phyloP scores from a whole-genome alignment of 495 filamentous ascomycete species.

The Aspergillus baeticus region DNA sequence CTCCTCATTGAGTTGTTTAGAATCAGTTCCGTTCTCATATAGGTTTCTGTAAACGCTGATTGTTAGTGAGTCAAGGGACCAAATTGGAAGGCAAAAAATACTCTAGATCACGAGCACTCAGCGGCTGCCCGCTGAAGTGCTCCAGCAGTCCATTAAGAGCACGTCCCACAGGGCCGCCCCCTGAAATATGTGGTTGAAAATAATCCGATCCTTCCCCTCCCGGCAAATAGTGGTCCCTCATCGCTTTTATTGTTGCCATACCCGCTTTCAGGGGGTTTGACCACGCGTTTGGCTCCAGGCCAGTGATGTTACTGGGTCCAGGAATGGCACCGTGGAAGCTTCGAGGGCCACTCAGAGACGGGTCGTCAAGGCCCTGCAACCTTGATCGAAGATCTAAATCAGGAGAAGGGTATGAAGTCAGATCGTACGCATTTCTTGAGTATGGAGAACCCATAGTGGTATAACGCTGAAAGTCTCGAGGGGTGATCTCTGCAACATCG shows the following conservation, averaged over 20 bases:
- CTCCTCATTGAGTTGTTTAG: slow-evolving; percentile 59
- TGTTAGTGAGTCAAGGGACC: not conserved
- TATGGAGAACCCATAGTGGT: not conserved
- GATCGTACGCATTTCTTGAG: not conserved
- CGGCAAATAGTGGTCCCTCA: slow-evolving; percentile 6
- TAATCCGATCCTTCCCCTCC: not conserved
- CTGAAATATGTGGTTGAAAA: not conserved
- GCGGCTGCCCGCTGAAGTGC: not conserved
- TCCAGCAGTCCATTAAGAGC: not conserved
- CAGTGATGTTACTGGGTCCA: slow-evolving; percentile 7
- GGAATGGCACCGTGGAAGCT: not conserved
- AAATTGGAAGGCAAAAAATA: not conserved
- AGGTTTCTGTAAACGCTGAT: slow-evolving; percentile 18
- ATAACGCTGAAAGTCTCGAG: slow-evolving; percentile 15
- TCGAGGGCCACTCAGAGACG: not conserved
- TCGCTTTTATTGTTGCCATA: slow-evolving; percentile 17
- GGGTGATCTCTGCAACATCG: slow-evolving; percentile 29
- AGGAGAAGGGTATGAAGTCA: not conserved
- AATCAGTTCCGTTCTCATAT: slow-evolving; percentile 43
- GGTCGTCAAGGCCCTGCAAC: not conserved
- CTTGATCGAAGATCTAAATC: not conserved
- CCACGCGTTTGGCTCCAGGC: slow-evolving; percentile 6
- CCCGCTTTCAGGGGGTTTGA: slow-evolving; percentile 17
- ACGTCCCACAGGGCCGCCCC: not conserved
- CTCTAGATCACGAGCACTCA: slow-evolving; percentile 3